Base-by-base conservation (phyloP, 2,329 filamentous ascomycete species). In the Diaporthe sp. region DNA sequence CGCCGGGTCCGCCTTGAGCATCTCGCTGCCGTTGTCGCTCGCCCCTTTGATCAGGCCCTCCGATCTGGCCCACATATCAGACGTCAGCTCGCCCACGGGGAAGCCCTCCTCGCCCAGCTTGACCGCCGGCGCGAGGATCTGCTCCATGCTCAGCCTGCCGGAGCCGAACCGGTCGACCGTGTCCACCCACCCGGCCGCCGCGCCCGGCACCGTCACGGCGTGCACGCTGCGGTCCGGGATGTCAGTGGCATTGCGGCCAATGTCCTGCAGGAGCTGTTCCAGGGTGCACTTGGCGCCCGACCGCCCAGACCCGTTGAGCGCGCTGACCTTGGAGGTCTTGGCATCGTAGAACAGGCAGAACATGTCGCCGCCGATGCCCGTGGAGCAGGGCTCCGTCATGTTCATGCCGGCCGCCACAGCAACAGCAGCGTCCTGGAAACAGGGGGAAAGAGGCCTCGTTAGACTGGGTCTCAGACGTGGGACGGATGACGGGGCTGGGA, bases 311-410 rank as follows among this genome's bases (percentile, higher is more conserved):
- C 96, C 97, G 84, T 99, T 99, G 84, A 98, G 87, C 13, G 95
- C 94, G 73, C 92, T 93, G 12, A 98, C 93, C 77, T 94, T 94
- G 81, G 94, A 94, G 0, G 93, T 94, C 79, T 93, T 90, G 57
- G 95, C 95, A 82, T 97, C 91, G 87, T 96, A 98, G 88, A 92
- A 98, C 49, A 98, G 91, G 83, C 96, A 96, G 86, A 98, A 99
- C 92, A 98, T 95, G 85, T 99, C 97, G 77, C 97, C 97, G 74
- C 97, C 97, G 76, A 99, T 98, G 55, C 97, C 97, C 0, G 97
- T 98, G 8, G 94, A 97, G 75, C 92, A 92, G 10, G 97, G 97
- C 82, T 99, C 97, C 0, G 96, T 98, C 82, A 98, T 91, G 85
- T 98, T 98, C 74, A 99, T 88, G 7, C 92, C 95, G 44, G 97